Evolutionary conservation across 176 grass and related monocot species (phyloP), one percentile per base, ranked within the genome.

Genomic region (Zizania latifolia): DNA sequence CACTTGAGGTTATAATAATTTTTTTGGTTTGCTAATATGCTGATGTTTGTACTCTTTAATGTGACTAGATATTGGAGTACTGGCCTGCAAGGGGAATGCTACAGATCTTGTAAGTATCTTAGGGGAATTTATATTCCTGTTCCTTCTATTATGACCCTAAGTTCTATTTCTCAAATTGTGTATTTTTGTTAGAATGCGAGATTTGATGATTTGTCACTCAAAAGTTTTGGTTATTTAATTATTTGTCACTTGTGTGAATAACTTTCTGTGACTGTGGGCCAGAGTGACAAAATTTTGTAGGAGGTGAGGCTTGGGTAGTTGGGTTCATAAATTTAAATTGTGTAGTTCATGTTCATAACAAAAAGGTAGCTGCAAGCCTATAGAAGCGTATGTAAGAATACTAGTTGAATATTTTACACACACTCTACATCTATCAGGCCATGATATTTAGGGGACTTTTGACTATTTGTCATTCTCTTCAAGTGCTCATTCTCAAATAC

Each of bases 1-100:
- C 3, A 7, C 14, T 19, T 8, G 1, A 19, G 1, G 5, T 48
- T 38, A 51, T 64, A 26, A 2, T 19, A 39, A 37, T 57, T 81
- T 41, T 76, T 24, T 27, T 46, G 15, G 0, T 2, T 41, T 6
- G 5, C n/a, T 43, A 27, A 2, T 19, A 71, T 31, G 21, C 1
- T 64, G 0, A 57, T 57, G 2, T 59, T 71, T 58, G 31, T 68
- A 26, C 78, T 19, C 9, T 55, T 71, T 63, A 34, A 35, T 63
- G 21, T 41, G 5, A 50, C 16, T 54, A 98, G 95, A 59, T 98
- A 85, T 79, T 98, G 8, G 95, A 94, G 34, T 94, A 90, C 68
- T 98, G 89, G 95, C 83, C 79, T 65, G 85, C 82, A 63, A 86
- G 93, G 28, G 93, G 93, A 50, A 97, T 97, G 93, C 85, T 97